Conservation (phyloP, 2,329 filamentous ascomycete species). For the Salinomyces thailandicus region DNA sequence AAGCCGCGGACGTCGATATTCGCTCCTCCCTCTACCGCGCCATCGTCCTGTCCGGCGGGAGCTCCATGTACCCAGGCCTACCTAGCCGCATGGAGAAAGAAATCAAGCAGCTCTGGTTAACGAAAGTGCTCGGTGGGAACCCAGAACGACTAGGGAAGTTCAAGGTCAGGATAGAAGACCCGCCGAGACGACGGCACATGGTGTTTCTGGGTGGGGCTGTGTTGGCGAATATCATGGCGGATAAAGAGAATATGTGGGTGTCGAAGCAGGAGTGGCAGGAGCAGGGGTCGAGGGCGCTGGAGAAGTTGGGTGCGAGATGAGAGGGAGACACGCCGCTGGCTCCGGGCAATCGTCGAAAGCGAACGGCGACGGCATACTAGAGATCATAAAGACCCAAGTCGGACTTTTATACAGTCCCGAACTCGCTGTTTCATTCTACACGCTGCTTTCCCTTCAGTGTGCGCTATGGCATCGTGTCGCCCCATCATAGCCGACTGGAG, state of each 20-base stretch:
- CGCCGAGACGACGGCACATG: constrained; percentile 92
- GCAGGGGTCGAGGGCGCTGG: constrained; percentile 70
- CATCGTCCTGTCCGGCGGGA: constrained; percentile 89
- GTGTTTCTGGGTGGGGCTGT: constrained; percentile 98
- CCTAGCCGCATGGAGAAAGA: constrained; percentile 95
- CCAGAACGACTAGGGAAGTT: constrained; percentile 94
- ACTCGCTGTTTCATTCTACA: no score
- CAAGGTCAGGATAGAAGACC: constrained; percentile 98
- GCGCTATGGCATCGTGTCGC: no score
- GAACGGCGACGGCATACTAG: no score
- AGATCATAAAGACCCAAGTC: no score
- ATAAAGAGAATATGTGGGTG: constrained; percentile 99
- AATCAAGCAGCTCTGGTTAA: constrained; percentile 96
- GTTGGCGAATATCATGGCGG: constrained; percentile 95
- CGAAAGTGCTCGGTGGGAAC: constrained; percentile 77
- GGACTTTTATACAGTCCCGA: no score
- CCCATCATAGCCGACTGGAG: no score
- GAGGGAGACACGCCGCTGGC: no score
- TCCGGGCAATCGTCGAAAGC: no score
- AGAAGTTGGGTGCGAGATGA: constrained; percentile 76
- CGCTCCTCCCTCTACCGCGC: constrained; percentile 91
- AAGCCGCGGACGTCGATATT: constrained; percentile 89
- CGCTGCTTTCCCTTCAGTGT: no score
- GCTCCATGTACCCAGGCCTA: constrained; percentile 97
- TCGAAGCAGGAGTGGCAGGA: constrained; percentile 95